Percentiles rank a stretch among this genome's conserved stretches.
Evolutionary conservation across 257 asterid genomes (phyloP).

Genomic region (Cynanchum wilfordii): DNA sequence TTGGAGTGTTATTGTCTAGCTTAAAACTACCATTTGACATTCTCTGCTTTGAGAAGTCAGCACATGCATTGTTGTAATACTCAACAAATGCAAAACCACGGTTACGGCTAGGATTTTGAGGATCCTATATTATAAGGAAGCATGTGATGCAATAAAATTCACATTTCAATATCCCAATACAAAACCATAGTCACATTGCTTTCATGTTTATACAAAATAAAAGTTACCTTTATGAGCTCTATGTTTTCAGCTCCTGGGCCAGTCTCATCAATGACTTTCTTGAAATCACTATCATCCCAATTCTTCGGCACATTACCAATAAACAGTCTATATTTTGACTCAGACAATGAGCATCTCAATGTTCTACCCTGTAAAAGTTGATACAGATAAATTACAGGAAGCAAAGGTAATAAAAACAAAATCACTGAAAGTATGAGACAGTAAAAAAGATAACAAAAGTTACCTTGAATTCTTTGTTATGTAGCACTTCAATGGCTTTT

Average conservation of each 20-base stretch:
- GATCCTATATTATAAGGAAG: slow-evolving; percentile 57
- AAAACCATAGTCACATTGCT: slow-evolving; percentile 5
- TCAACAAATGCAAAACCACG: slow-evolving; percentile 97
- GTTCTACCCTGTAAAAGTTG: slow-evolving; percentile 71
- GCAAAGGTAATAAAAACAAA: slow-evolving; percentile 8
- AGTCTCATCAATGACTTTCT: slow-evolving; percentile 57
- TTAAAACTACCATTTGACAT: slow-evolving; percentile 62
- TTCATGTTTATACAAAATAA: slow-evolving; percentile 2
- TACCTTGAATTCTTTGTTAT: slow-evolving; percentile 86
- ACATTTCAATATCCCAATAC: slow-evolving; percentile 1
- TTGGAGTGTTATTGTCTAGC: slow-evolving; percentile 76
- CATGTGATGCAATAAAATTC: background rate
- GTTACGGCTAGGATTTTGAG: slow-evolving; percentile 73
- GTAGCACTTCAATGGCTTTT: slow-evolving; percentile 77
- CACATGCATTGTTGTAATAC: slow-evolving; percentile 93
- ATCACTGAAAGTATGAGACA: background rate
- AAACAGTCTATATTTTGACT: slow-evolving; percentile 82
- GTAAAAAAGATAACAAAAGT: slow-evolving; percentile 10
- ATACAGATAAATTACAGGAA: slow-evolving; percentile 15
- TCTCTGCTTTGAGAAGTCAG: slow-evolving; percentile 79
- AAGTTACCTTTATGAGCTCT: slow-evolving; percentile 79
- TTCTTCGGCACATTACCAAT: slow-evolving; percentile 85
- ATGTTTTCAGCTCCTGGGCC: slow-evolving; percentile 92
- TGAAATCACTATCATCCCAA: slow-evolving; percentile 75
- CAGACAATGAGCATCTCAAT: slow-evolving; percentile 77